Percentiles rank a stretch among this genome's conserved stretches.
phyloP scores from a whole-genome alignment of 1,284 basidiomycete genomes.

The Pterulicium gracile region DNA sequence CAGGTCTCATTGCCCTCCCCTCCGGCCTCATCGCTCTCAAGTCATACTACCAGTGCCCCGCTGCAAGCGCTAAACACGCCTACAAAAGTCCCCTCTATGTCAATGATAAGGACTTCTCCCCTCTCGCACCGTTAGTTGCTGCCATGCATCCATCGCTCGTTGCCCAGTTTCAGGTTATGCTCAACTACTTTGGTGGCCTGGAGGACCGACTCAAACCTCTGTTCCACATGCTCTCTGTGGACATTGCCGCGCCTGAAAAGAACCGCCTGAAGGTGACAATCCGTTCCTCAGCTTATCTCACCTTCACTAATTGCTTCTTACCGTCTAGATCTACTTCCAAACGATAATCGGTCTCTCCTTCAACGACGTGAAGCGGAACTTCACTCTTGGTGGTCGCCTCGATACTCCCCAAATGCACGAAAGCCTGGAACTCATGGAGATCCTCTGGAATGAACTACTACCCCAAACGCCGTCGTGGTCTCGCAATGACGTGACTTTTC shows the following conservation, averaged over 20 bases:
- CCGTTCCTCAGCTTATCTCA: background rate
- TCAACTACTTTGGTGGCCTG: constrained; percentile 16
- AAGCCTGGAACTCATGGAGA: background rate
- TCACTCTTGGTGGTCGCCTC: background rate
- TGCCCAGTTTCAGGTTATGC: constrained; percentile 16
- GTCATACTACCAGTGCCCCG: background rate
- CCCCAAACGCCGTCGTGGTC: background rate
- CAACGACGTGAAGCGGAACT: background rate
- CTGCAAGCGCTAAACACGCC: background rate
- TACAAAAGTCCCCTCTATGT: constrained; percentile 9
- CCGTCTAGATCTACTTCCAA: background rate
- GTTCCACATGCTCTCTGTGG: constrained; percentile 18
- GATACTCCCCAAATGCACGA: background rate
- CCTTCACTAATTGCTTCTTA: background rate
- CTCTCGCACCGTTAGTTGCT: constrained; percentile 14
- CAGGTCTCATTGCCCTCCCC: background rate
- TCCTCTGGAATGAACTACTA: background rate
- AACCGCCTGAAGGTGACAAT: constrained; percentile 19
- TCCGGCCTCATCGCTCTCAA: background rate
- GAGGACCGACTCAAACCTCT: constrained; percentile 14
- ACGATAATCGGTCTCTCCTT: background rate
- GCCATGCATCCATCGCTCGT: constrained; percentile 15
- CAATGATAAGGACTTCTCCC: constrained; percentile 15
- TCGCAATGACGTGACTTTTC: background rate
- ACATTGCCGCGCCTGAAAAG: constrained; percentile 14